Evolutionary conservation across 1,284 basidiomycete genomes (phyloP).

Genomic region (Cutaneotrichosporon sp.): DNA sequence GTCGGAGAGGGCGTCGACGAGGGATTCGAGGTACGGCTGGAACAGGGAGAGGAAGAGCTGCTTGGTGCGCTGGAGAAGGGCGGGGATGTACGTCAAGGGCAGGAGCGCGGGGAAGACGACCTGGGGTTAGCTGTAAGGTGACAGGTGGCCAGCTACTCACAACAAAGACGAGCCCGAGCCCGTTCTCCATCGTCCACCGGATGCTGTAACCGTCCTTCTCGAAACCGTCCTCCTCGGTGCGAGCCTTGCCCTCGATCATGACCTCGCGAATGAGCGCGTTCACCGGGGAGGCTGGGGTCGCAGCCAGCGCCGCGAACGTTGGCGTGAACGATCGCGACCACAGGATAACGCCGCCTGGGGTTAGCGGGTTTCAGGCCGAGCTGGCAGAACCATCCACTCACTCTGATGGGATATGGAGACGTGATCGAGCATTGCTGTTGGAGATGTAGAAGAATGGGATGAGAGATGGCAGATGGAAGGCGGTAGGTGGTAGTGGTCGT

Average conservation of each 20-base stretch:
- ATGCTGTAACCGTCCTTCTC: constrained; percentile 91
- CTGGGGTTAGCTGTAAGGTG: constrained; percentile 53
- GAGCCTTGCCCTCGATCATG: constrained; percentile 70
- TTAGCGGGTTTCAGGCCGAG: background rate
- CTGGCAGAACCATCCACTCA: constrained; percentile 39
- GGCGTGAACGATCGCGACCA: constrained; percentile 93
- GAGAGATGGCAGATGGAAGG: background rate
- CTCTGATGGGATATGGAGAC: constrained; percentile 89
- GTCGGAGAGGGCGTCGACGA: constrained; percentile 76
- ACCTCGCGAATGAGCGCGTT: constrained; percentile 87
- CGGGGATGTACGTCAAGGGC: constrained; percentile 90
- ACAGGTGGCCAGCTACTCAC: constrained; percentile 58
- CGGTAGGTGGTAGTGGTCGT: background rate
- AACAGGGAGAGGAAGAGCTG: constrained; percentile 82
- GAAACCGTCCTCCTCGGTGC: constrained; percentile 66
- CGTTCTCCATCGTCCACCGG: constrained; percentile 89
- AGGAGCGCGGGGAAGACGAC: constrained; percentile 96
- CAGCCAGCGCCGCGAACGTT: constrained; percentile 69
- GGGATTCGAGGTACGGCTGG: constrained; percentile 73
- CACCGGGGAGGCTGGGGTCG: constrained; percentile 79
- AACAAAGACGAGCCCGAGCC: constrained; percentile 91
- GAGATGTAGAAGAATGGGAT: background rate
- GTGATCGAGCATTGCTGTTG: constrained; percentile 74
- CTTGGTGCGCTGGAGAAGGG: constrained; percentile 77
- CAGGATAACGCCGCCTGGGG: constrained; percentile 81